Conservation (phyloP, 2,329 filamentous ascomycete species). For the Stemphylium lycopersici region DNA sequence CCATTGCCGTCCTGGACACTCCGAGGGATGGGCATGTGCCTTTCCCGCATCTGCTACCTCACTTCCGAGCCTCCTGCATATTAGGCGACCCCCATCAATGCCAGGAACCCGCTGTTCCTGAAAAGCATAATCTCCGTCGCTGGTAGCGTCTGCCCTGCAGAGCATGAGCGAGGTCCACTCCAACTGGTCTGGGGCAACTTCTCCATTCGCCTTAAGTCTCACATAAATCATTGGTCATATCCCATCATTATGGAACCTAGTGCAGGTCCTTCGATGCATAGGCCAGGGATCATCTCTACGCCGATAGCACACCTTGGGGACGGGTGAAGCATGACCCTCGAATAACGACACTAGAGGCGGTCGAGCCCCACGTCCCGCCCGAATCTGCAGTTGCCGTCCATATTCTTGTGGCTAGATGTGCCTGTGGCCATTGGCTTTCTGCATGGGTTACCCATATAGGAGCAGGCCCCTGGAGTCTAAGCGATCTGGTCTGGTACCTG, state of each 20-base stretch:
- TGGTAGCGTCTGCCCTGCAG: neutral
- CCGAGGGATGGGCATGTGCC: neutral
- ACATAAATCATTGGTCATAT: constrained; percentile 6
- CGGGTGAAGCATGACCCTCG: constrained; percentile 9
- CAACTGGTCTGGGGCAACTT: constrained; percentile 6
- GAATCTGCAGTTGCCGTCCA: constrained; percentile 8
- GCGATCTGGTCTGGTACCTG: neutral
- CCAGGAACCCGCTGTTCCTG: constrained; percentile 1
- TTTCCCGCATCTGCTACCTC: neutral
- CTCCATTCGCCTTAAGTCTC: constrained; percentile 5
- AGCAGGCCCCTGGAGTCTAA: constrained; percentile 1
- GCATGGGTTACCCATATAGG: constrained; percentile 10
- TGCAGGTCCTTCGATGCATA: constrained; percentile 5
- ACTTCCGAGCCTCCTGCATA: neutral
- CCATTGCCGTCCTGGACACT: neutral
- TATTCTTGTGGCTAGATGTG: constrained; percentile 3
- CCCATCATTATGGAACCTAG: constrained; percentile 9
- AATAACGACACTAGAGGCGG: constrained; percentile 3
- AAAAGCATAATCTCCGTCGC: constrained; percentile 9
- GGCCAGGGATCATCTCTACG: constrained; percentile 8
- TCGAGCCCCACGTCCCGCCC: constrained; percentile 6
- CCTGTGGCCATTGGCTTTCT: constrained; percentile 6
- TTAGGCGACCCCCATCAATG: constrained; percentile 5
- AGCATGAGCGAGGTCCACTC: constrained; percentile 3
- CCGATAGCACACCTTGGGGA: constrained; percentile 2